A percentile compares a stretch with the other conserved stretches of the same genome.
Evolutionary conservation across 352 stramenopile genomes (phyloP).

Genomic region (Plasmopara halstedii): DNA sequence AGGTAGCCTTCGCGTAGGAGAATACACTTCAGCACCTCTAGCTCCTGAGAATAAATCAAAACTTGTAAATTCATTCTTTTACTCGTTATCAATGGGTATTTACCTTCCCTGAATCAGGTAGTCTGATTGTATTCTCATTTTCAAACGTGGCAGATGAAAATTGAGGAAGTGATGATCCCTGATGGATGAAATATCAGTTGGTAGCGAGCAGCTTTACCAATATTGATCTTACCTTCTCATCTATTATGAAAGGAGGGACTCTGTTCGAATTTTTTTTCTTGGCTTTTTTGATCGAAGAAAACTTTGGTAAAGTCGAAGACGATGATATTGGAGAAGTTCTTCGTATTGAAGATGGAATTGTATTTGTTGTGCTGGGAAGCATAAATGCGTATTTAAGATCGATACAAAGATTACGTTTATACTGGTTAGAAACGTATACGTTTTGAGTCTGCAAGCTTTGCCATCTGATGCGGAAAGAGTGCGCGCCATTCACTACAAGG

Average conservation of each 20-base stretch:
- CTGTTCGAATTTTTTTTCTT: slow-evolving; percentile 15
- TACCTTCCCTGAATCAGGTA: slow-evolving; percentile 52
- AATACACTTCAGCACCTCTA: slow-evolving; percentile 86
- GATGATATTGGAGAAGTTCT: no score
- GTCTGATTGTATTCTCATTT: slow-evolving; percentile 11
- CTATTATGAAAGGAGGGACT: background rate
- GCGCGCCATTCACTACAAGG: no score
- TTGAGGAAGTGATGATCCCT: slow-evolving; percentile 25
- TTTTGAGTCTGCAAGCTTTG: no score
- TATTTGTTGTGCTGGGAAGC: no score
- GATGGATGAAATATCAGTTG: background rate
- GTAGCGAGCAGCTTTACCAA: background rate
- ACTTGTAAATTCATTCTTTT: background rate
- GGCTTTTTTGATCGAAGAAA: slow-evolving; percentile 21
- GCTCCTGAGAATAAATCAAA: slow-evolving; percentile 33
- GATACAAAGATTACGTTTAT: no score
- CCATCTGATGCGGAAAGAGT: no score
- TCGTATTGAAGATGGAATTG: background rate
- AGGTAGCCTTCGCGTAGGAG: slow-evolving; percentile 87
- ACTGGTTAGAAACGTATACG: no score
- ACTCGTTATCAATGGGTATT: background rate
- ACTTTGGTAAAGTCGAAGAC: slow-evolving; percentile 10
- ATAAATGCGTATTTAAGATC: no score
- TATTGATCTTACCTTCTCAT: slow-evolving; percentile 13
- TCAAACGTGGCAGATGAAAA: slow-evolving; percentile 31